These are phyloP conservation scores for Ilyonectria sp. DNA, from an alignment of 2,329 filamentous ascomycete genomes.

Conservation along the genomic window DNA sequence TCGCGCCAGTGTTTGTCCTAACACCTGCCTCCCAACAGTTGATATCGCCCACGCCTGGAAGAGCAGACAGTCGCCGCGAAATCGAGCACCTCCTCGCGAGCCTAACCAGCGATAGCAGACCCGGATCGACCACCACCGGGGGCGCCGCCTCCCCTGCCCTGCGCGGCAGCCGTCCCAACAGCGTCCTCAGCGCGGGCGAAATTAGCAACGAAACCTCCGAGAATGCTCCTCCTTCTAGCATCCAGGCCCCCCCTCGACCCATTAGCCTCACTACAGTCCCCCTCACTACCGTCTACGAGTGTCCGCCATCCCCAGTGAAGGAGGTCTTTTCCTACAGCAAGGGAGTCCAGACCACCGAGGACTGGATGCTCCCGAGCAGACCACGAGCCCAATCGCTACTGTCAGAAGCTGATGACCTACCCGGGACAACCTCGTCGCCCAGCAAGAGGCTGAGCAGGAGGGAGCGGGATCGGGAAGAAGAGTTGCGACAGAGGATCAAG, in stretches of 20 bases:
- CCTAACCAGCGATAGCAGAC: conserved; percentile 84
- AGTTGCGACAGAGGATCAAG: conserved; percentile 86
- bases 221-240: conserved; percentile 63
- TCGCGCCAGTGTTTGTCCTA: conserved; percentile 29
- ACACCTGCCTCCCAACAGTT: conserved; percentile 55
- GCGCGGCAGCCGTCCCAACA: conserved; percentile 85
- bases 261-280: conserved; percentile 83
- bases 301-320: conserved; percentile 79
- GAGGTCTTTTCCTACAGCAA: conserved; percentile 98
- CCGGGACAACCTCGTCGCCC: conserved; percentile 70
- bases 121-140: conserved; percentile 76
- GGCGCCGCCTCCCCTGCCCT: conserved; percentile 76
- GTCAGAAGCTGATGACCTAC: conserved; percentile 74
- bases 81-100: conserved; percentile 90
- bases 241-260: conserved; percentile 60
- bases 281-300: conserved; percentile 85
- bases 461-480: conserved; percentile 88
- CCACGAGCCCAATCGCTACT: conserved; percentile 57
- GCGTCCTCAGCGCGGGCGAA: conserved; percentile 86
- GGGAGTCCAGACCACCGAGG: conserved; percentile 90
- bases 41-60: conserved; percentile 78
- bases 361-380: conserved; percentile 73
- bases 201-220: conserved; percentile 83
- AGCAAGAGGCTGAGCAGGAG: conserved; percentile 84
- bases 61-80: conserved; percentile 79